These are phyloP conservation scores for Pecoramyces ruminantium DNA, from an alignment of 192 early-diverging fungal genomes.

Conservation along the genomic window DNA sequence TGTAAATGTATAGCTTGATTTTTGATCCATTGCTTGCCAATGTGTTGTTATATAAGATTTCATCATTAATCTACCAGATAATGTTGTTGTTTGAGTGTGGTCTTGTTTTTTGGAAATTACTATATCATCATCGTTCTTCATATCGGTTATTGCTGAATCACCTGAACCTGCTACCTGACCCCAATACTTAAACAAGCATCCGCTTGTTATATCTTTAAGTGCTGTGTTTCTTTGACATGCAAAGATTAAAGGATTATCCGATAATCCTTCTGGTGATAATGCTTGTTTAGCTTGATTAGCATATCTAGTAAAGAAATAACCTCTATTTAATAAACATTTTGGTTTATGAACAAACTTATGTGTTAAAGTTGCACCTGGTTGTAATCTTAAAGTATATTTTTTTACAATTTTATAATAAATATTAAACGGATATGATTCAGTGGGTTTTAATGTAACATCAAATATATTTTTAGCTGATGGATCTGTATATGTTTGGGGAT, in stretches of 20 bases:
- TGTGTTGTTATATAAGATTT: background rate
- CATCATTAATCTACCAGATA: background rate
- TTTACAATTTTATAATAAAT: background rate
- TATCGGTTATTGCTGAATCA: too few species aligned
- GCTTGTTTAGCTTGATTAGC: background rate
- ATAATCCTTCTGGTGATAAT: too few species aligned
- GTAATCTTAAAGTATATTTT: background rate
- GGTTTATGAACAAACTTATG: background rate
- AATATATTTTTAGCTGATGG: slow-evolving; percentile 22
- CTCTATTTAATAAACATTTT: background rate
- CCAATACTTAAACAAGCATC: background rate
- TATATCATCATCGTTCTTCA: too few species aligned
- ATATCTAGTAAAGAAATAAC: background rate
- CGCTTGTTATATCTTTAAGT: background rate
- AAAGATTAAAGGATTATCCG: too few species aligned
- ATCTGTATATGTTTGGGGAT: too few species aligned
- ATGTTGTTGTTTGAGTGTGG: background rate
- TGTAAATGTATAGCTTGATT: too few species aligned
- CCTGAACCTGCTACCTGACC: background rate
- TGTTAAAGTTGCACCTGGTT: background rate
- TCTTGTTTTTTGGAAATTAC: too few species aligned
- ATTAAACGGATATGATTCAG: background rate
- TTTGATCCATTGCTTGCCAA: background rate
- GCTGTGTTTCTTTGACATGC: too few species aligned
- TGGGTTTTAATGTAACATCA: slow-evolving; percentile 3